phyloP scores from a whole-genome alignment of 2,329 filamentous ascomycete species.

The Trichoderma atroviride region DNA sequence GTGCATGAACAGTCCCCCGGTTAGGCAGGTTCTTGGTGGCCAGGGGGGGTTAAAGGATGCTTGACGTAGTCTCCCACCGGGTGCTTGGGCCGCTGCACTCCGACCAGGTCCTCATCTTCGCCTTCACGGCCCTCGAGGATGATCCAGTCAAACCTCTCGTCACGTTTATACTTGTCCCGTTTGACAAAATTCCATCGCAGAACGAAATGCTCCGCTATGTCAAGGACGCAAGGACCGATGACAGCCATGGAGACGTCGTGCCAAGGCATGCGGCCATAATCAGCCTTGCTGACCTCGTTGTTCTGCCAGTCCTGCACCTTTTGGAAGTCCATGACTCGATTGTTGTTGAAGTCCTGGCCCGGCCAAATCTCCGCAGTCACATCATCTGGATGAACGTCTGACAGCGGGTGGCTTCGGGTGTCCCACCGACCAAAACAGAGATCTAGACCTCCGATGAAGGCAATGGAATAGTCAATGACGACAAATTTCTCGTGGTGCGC shows the following conservation, averaged over 20 bases:
- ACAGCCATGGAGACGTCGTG: slow-evolving; percentile 93
- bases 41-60: slow-evolving; percentile 75
- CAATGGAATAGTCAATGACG: slow-evolving; percentile 86
- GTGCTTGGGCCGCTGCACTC: slow-evolving; percentile 84
- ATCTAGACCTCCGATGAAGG: slow-evolving; percentile 93
- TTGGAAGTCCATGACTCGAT: slow-evolving; percentile 93
- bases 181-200: slow-evolving; percentile 97
- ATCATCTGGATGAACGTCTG: slow-evolving; percentile 85
- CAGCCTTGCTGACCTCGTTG: slow-evolving; percentile 88
- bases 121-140: slow-evolving; percentile 74
- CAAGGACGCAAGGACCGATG: slow-evolving; percentile 86
- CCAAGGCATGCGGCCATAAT: slow-evolving; percentile 97
- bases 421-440: slow-evolving; percentile 97
- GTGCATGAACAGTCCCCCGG: slow-evolving; percentile 76
- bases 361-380: slow-evolving; percentile 85
- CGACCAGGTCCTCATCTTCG: slow-evolving; percentile 81
- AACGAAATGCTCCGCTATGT: slow-evolving; percentile 94
- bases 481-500: slow-evolving; percentile 98
- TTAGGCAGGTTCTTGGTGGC: slow-evolving; percentile 64
- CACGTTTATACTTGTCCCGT: slow-evolving; percentile 95
- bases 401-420: slow-evolving; percentile 76
- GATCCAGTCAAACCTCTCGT: slow-evolving; percentile 82
- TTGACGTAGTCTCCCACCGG: slow-evolving; percentile 85
- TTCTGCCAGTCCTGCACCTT: slow-evolving; percentile 89
- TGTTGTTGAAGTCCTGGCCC: slow-evolving; percentile 98